These are phyloP conservation scores for Lasiosphaeris hirsuta DNA, from an alignment of 495 filamentous ascomycete species.

Conservation along the genomic window DNA sequence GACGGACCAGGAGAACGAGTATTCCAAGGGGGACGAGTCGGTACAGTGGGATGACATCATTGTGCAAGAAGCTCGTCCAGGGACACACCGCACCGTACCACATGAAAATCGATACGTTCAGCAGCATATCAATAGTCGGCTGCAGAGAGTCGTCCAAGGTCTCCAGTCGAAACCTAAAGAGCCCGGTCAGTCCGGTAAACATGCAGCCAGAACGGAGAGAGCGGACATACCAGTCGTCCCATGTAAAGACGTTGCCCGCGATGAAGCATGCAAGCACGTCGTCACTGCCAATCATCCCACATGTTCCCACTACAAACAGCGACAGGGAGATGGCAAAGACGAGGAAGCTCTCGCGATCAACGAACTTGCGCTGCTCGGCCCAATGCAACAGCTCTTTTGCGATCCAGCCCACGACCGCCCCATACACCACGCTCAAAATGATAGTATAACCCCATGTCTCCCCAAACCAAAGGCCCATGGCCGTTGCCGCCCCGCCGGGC, in stretches of 20 bases:
- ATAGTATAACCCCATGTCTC: constrained; percentile 88
- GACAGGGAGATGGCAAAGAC: constrained; percentile 57
- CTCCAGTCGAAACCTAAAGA: constrained; percentile 69
- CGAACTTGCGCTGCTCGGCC: constrained; percentile 76
- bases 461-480: constrained; percentile 79
- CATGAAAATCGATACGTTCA: constrained; percentile 81
- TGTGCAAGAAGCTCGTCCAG: constrained; percentile 67
- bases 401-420: constrained; percentile 71
- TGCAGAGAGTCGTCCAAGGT: constrained; percentile 86
- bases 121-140: constrained; percentile 79
- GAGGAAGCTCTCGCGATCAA: constrained; percentile 87
- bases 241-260: constrained; percentile 86
- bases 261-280: constrained; percentile 93
- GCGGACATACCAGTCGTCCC: constrained; percentile 64
- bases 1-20: constrained; percentile 74
- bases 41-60: constrained; percentile 69
- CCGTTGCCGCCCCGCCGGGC: constrained; percentile 57
- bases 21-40: constrained; percentile 75
- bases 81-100: constrained; percentile 90
- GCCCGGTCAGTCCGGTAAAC: not conserved
- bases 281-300: constrained; percentile 86
- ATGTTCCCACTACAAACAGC: constrained; percentile 81
- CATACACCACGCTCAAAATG: constrained; percentile 74
- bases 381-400: constrained; percentile 79
- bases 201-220: too few species aligned